These are phyloP conservation scores for Russula brevipes DNA, from an alignment of 768 basidiomycete species.

Conservation along the genomic window DNA sequence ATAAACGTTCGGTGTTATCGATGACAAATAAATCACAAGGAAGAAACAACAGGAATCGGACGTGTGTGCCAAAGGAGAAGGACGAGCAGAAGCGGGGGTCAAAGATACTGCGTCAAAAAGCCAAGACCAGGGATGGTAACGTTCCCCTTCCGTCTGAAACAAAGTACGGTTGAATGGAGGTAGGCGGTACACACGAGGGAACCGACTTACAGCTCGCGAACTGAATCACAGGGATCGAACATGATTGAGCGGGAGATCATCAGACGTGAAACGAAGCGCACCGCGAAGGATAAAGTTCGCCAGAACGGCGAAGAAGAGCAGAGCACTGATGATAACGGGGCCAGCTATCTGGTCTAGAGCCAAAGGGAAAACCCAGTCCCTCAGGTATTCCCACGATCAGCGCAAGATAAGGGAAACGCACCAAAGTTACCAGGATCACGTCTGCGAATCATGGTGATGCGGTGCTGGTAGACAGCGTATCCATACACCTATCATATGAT, in stretches of 20 bases:
- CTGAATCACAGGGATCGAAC: slow-evolving; percentile 7
- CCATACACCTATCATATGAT: slow-evolving; percentile 62
- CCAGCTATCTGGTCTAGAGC: slow-evolving; percentile 70
- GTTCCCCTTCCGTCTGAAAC: slow-evolving; percentile 15
- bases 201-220: slow-evolving; percentile 23
- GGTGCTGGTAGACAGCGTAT: slow-evolving; percentile 77
- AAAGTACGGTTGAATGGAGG: background rate
- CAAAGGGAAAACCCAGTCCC: background rate
- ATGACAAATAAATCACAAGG: background rate
- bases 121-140: slow-evolving; percentile 23
- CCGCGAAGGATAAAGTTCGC: slow-evolving; percentile 86
- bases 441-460: slow-evolving; percentile 86
- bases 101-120: slow-evolving; percentile 16
- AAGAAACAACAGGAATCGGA: background rate
- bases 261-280: slow-evolving; percentile 30
- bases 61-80: background rate
- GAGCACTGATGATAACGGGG: slow-evolving; percentile 73
- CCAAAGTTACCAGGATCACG: slow-evolving; percentile 89
- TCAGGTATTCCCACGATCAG: background rate
- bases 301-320: slow-evolving; percentile 83
- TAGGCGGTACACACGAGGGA: background rate
- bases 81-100: background rate
- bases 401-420: slow-evolving; percentile 30
- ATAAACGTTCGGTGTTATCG: background rate
- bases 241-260: background rate